Conservation (phyloP, 208 protist species). For the Novymonas esmeraldas region DNA sequence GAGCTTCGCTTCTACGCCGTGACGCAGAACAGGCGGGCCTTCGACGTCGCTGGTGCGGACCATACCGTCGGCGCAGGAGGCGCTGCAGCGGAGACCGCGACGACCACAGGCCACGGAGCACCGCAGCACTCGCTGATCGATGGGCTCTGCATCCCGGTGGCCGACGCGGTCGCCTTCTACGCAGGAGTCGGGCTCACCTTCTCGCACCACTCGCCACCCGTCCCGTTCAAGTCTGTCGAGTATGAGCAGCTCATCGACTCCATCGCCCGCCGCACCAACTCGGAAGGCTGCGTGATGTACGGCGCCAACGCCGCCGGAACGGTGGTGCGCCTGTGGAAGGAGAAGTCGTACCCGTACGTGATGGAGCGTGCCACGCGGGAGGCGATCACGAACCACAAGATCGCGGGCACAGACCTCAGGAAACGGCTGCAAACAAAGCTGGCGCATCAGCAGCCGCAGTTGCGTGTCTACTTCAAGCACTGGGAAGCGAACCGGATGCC, state of each 20-base stretch:
- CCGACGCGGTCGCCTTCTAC: constrained; percentile 22
- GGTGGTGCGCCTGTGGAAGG: constrained; percentile 58
- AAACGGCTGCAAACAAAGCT: constrained; percentile 46
- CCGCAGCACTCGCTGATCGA: constrained; percentile 10
- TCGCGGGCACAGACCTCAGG: constrained; percentile 36
- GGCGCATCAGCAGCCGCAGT: constrained; percentile 23
- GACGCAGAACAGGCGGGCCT: constrained; percentile 21
- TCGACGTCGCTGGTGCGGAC: neutral
- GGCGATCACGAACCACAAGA: constrained; percentile 50
- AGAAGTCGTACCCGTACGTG: constrained; percentile 51
- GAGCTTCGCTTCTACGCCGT: constrained; percentile 59
- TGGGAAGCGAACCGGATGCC: constrained; percentile 59
- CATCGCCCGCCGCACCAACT: constrained; percentile 42
- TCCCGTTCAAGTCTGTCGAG: constrained; percentile 21
- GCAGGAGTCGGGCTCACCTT: constrained; percentile 37
- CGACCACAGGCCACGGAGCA: neutral
- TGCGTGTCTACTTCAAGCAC: constrained; percentile 45
- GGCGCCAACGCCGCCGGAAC: constrained; percentile 32
- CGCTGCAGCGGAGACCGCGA: neutral
- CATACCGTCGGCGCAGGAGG: neutral
- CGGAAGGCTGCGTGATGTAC: constrained; percentile 69
- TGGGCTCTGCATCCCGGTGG: constrained; percentile 36
- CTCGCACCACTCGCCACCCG: constrained; percentile 15
- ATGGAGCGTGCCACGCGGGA: constrained; percentile 70
- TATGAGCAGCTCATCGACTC: constrained; percentile 34